Evolutionary conservation across 2,329 filamentous ascomycete genomes (phyloP), one percentile per base, ranked within the genome.

Genomic region (Ascocoryne sarcoides): DNA sequence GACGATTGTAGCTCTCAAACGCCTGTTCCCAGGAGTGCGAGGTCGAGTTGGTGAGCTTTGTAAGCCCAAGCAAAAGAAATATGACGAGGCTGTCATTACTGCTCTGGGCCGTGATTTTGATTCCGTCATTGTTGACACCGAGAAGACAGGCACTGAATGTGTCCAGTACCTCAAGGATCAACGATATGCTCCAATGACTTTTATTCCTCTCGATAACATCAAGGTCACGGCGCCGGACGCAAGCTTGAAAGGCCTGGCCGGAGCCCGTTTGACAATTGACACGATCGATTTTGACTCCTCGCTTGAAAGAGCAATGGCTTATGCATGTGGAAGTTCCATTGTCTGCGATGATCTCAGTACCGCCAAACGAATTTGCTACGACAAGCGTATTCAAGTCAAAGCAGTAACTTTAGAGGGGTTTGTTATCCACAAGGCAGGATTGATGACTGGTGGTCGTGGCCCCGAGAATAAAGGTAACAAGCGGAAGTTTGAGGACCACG

Each of bases 31-130:
- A 1, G 90, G 90, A 34, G 90, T 98, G 32, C 85, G 85, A 51
- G 92, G 92, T 15, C 81, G 90, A 33, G 77, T 96, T 33, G 86
- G 87, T 47, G 87, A 95, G 50, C 75, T 98, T 31, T 95, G 92
- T 66, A 89, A 86, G 50, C 90, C 92, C 1, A 96, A 95, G 63
- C 87, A 95, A 65, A 95, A 94, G 65, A 96, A 95, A 61, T 98
- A 82, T 56, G 85, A 92, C 48, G 86, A 92, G 51, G 92, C 92
- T 33, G 85, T 98, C 48, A 87, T 86, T 54, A 93, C 87, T 16
- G 88, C 94, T 5, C 75, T 98, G 3, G 92, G 92, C 37, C 79
- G 86, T 40, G 85, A 96, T 57, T 95, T 95, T 60, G 90, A 98
- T 60, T 85, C 89, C 0, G 83, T 98, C 32, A 79, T 98, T 36